A percentile compares a stretch with the other conserved stretches of the same genome.
Conservation (phyloP, 192 early-diverging fungal genomes). For the Coemansia nantahalensis region DNA sequence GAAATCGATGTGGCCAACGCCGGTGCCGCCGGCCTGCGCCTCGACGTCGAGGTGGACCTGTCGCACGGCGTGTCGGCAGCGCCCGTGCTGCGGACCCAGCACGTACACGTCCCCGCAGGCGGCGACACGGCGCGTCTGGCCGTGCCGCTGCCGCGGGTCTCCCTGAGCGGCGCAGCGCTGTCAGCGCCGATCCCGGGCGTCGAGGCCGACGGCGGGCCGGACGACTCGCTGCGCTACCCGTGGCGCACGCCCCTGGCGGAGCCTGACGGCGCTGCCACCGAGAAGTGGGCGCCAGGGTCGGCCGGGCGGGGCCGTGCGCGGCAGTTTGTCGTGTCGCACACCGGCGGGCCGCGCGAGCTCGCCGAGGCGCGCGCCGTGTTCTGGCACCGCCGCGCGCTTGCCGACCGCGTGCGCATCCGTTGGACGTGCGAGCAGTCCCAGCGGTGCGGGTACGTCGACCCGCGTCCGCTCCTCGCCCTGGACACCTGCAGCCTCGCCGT, state of each 20-base stretch:
- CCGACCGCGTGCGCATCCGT: conserved; percentile 24
- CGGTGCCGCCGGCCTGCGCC: conserved; percentile 15
- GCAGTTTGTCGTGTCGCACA: conserved; percentile 41
- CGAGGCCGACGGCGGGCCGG: conserved; percentile 40
- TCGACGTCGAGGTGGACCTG: conserved; percentile 31
- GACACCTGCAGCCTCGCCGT: conserved; percentile 3
- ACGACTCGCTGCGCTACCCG: conserved; percentile 26
- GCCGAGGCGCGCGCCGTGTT: conserved; percentile 13
- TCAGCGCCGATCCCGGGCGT: conserved; percentile 27
- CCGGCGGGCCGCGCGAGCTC: conserved; percentile 5
- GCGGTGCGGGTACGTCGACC: conserved; percentile 30
- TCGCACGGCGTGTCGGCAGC: conserved; percentile 2
- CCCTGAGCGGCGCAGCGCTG: conserved; percentile 1
- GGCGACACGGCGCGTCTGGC: conserved; percentile 17
- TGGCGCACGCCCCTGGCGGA: conserved; percentile 19
- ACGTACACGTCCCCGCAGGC: conserved; percentile 9
- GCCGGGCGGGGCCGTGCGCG: background rate
- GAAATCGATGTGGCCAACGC: conserved; percentile 27
- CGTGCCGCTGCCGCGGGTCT: conserved; percentile 28
- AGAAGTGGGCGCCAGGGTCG: conserved; percentile 16
- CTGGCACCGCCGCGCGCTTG: conserved; percentile 35
- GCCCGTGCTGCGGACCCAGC: conserved; percentile 3
- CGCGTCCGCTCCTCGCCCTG: conserved; percentile 16
- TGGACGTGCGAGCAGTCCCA: conserved; percentile 27
- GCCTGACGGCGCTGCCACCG: background rate